Evolutionary conservation across 768 basidiomycete species (phyloP), one percentile per base, ranked within the genome.

Genomic region (Pleurotus tuoliensis): DNA sequence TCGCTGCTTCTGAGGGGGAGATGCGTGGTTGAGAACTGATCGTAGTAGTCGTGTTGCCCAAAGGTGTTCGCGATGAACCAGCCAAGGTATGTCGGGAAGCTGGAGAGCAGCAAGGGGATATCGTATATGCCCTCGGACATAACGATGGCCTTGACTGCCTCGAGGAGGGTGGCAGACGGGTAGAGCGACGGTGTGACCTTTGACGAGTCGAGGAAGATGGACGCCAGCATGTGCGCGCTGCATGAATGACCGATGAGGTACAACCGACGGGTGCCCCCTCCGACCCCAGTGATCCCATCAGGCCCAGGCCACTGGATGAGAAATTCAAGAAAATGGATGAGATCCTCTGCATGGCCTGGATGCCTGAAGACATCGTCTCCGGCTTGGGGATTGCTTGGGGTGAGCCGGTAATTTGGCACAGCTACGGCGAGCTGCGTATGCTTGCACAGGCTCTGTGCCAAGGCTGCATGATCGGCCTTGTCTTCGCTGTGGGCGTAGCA

Each of bases 81-180:
- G 5, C 72, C 64, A 50, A 73, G 77, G 68, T 92, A 93, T n/a
- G 45, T 24, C 1, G 90, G 89, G 71, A 90, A 91, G 56, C 73
- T 77, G 11, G 66, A 61, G 22, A 91, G 73, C 41, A 93, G 77
- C 3, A 75, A 62, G 67, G 88, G 86, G 58, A 91, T 69, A 67
- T 92, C 84, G 69, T 86, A 92, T 59, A 92, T 85, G 30, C 92
- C 92, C 68, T 89, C 90, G 1, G 91, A 86, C 62, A 86, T 59
- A 50, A 84, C 69, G 46, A 91, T 71, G 13, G 76, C 86, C 52
- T 76, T 76, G 16, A 80, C 78, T 46, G 79, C 73, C 54, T 62
- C 60, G 47, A 80, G 69, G 16, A 86, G 71, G 38, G 54, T 51
- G 11, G 63, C 62, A 44, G 73, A 67, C 0, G 87, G 88, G 13